Base-by-base conservation (phyloP, 805 yeast genomes). In the Hermanozyma aechmeae region DNA sequence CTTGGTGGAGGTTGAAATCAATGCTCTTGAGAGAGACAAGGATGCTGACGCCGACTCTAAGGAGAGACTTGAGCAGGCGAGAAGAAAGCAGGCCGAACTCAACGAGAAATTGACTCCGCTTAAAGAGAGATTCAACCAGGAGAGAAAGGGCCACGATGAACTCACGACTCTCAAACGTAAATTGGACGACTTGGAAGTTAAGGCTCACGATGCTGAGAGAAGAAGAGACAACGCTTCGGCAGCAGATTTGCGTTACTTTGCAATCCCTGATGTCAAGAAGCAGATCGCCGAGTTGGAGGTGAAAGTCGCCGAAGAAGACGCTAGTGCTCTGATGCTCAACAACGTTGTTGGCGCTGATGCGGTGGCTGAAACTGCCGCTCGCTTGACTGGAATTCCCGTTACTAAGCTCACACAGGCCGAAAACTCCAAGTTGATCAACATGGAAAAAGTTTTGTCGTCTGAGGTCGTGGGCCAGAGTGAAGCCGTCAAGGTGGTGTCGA, bases 121-220 rank as follows among this genome's bases (percentile, higher is more conserved):
- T 33, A 76, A 86, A 48, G 95, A 81, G 42, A 71, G 86, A 45
- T 92, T 78, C 63, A 68, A 73, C 40, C 80, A 80, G 50, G 98
- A 92, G 60, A 79, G 87, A 48, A 75, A 78, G 32, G 92, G 96
- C 26, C 93, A 87, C 50, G 95, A 85, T 46, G 87, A 84, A 54
- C 73, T 92, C 49, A 89, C 92, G 30, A 66, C 76, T 25, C 87
- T 93, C 29, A 87, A 89, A 66, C 75, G 85, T 60, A 84, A 81
- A 56, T 69, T 92, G 42, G 96, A 89, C 46, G 97, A 92, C 40
- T 69, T 92, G 47, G 95, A 85, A 51, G 76, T 73, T 51, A 92
- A 92, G 61, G 97, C 97, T 4, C 70, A 65, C 32, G 97, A 92
- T 58, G 98, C 98, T 15, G 97, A 89, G 56, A 84, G 98, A 70